Evolutionary conservation across 805 yeast species (phyloP).

Genomic region (Kockiozyma suomiensis): DNA sequence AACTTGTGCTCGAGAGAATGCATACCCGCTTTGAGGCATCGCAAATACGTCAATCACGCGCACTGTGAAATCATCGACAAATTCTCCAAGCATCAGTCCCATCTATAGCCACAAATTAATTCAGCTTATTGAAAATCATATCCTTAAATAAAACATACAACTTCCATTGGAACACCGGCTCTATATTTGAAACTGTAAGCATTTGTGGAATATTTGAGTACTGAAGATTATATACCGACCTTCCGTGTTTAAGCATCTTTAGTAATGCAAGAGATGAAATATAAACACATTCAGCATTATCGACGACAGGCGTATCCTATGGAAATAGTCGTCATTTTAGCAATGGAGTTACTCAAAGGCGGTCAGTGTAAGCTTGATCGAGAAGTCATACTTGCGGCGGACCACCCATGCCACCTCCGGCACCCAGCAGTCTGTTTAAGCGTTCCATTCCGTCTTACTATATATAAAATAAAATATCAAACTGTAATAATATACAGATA

Average conservation of each 20-base stretch:
- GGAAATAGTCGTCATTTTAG: not conserved
- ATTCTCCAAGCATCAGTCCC: constrained; percentile 99
- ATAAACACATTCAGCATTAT: constrained; percentile 94
- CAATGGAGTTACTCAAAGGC: not conserved
- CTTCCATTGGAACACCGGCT: constrained; percentile 72
- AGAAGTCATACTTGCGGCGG: constrained; percentile 2
- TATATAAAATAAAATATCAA: no score
- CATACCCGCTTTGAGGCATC: constrained; percentile 84
- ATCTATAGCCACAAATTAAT: constrained; percentile 51
- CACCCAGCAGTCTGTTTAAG: constrained; percentile 29
- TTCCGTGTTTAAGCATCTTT: constrained; percentile 96
- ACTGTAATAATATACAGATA: not conserved
- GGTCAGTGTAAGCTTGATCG: not conserved
- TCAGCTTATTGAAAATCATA: no score
- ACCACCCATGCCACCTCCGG: constrained; percentile 22
- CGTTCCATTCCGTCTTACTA: constrained; percentile 24
- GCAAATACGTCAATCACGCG: constrained; percentile 98
- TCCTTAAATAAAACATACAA: constrained; percentile 38
- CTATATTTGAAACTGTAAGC: constrained; percentile 25
- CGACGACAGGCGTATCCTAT: constrained; percentile 44
- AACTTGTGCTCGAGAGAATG: not conserved
- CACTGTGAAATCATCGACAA: constrained; percentile 95
- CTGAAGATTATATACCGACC: constrained; percentile 42
- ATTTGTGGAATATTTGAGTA: not conserved
- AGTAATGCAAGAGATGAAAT: constrained; percentile 92